Conservation (phyloP, 441 rosid genomes). For the Jatropha multifida region DNA sequence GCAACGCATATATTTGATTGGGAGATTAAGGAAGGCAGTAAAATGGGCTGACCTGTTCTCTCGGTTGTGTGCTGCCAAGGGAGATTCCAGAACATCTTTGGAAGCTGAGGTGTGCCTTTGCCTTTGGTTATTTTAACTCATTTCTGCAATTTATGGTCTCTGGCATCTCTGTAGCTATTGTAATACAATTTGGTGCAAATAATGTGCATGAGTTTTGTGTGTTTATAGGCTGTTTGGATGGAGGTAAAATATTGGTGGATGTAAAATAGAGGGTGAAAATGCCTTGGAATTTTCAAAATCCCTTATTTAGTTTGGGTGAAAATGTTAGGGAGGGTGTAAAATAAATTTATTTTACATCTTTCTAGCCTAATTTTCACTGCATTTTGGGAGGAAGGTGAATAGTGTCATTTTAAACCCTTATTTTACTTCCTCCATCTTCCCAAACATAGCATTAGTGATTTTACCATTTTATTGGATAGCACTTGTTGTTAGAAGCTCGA, state of each 20-base stretch:
- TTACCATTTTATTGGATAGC: not conserved
- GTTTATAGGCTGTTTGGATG: not conserved
- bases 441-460: not conserved
- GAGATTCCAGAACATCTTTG: slow-evolving; percentile 85
- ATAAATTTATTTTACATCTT: too few species aligned
- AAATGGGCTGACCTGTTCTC: slow-evolving; percentile 91
- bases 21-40: slow-evolving; percentile 92
- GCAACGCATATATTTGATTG: slow-evolving; percentile 86
- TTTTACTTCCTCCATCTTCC: too few species aligned
- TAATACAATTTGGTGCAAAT: slow-evolving; percentile 3
- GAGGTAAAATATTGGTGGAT: too few species aligned
- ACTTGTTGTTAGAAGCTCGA: not conserved
- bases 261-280: too few species aligned
- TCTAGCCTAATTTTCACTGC: too few species aligned
- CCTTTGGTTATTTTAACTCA: slow-evolving; percentile 7
- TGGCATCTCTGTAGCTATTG: not conserved
- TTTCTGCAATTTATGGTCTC: slow-evolving; percentile 5
- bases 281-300: too few species aligned
- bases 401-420: too few species aligned
- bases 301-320: too few species aligned
- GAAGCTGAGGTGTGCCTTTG: slow-evolving; percentile 81
- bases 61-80: slow-evolving; percentile 70
- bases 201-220: not conserved
- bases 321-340: too few species aligned
- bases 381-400: too few species aligned